Conservation (phyloP, 2,329 filamentous ascomycete species). For the Endothia cerciana region DNA sequence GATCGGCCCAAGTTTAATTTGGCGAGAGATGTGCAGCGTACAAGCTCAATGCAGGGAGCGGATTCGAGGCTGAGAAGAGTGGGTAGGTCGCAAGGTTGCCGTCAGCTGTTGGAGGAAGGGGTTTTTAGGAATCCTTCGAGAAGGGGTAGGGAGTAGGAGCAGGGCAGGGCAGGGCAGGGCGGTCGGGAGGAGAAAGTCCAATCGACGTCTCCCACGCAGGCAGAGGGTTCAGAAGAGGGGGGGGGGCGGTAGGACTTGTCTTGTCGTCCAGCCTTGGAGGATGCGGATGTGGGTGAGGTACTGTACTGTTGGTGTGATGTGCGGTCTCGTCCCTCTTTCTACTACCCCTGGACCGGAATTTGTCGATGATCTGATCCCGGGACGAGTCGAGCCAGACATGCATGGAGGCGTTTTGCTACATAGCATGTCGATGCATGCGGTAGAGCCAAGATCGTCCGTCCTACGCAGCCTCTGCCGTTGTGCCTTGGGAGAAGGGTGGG, state of each 20-base stretch:
- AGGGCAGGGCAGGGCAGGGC: neutral
- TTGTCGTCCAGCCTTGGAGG: neutral
- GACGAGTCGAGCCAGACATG: conserved; percentile 8
- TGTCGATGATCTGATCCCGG: conserved; percentile 12
- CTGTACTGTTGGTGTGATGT: no score
- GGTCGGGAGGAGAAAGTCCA: neutral
- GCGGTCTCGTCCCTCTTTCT: conserved; percentile 4
- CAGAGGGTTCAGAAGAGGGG: neutral
- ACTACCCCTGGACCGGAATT: conserved; percentile 2
- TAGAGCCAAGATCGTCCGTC: no score
- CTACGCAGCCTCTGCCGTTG: neutral
- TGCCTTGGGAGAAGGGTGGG: neutral
- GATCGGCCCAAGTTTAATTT: conserved; percentile 4
- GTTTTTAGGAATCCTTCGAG: neutral
- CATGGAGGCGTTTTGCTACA: no score
- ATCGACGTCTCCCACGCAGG: neutral
- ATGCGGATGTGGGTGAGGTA: no score
- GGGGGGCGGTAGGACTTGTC: neutral
- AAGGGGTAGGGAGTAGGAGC: neutral
- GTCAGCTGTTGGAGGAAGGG: neutral
- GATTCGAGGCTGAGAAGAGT: neutral
- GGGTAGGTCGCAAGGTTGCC: neutral
- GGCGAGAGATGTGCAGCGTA: conserved; percentile 1
- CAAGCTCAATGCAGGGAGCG: neutral
- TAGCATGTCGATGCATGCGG: neutral